phyloP scores from a whole-genome alignment of 495 filamentous ascomycete genomes.

The Hypomontagnella monticulosa region DNA sequence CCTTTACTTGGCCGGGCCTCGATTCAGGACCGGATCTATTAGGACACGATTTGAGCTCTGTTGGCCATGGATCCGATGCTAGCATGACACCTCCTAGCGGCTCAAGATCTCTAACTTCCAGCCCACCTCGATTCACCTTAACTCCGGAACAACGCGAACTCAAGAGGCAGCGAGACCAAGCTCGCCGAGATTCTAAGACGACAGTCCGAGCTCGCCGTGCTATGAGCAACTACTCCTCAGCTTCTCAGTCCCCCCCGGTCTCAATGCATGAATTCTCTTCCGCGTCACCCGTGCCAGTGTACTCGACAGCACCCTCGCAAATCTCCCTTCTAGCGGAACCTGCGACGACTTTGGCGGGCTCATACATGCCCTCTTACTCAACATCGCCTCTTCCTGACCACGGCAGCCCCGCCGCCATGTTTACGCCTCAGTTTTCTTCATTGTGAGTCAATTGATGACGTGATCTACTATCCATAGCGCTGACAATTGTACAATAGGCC shows the following conservation, averaged over 20 bases:
- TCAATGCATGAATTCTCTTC: conserved; percentile 53
- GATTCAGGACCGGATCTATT: conserved; percentile 52
- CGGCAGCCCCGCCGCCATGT: conserved; percentile 48
- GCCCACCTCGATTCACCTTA: conserved; percentile 55
- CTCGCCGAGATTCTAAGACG: conserved; percentile 54
- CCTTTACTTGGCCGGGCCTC: conserved; percentile 57
- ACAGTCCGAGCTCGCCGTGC: conserved; percentile 51
- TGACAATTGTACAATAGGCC: conserved; percentile 40
- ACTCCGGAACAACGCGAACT: conserved; percentile 60
- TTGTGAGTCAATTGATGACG: conserved; percentile 32
- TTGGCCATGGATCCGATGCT: conserved; percentile 52
- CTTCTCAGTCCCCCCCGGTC: conserved; percentile 53
- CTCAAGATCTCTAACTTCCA: conserved; percentile 57
- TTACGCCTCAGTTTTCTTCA: conserved; percentile 45
- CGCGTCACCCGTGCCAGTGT: conserved; percentile 54
- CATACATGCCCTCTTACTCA: conserved; percentile 57
- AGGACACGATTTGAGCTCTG: conserved; percentile 50
- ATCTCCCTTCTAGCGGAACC: conserved; percentile 59
- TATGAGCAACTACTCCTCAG: conserved; percentile 53
- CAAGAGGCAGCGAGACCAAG: conserved; percentile 60
- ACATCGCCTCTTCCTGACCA: conserved; percentile 55
- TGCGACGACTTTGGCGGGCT: conserved; percentile 44
- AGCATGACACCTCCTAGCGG: conserved; percentile 56
- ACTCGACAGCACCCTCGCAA: conserved; percentile 56
- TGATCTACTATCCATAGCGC: neutral